Percentiles rank a stretch among this genome's conserved stretches.
These are phyloP conservation scores for Quercus wislizeni DNA, from an alignment of 306 rosid species.

Conservation along the genomic window DNA sequence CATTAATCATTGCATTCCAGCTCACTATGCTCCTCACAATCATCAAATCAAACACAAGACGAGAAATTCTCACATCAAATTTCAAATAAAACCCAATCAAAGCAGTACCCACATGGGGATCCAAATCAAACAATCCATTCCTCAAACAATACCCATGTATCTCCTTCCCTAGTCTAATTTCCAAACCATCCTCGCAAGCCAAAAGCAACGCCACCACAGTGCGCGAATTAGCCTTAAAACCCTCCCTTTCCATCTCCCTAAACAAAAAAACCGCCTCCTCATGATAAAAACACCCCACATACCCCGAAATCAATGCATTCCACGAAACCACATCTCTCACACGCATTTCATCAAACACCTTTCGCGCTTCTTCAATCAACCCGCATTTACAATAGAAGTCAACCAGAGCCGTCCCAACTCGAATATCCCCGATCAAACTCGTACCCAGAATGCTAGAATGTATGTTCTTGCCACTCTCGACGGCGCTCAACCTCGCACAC, in stretches of 20 bases:
- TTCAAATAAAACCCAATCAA: constrained; percentile 40
- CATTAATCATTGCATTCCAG: constrained; percentile 43
- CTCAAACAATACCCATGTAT: constrained; percentile 44
- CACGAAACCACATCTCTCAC: constrained; percentile 42
- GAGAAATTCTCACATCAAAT: constrained; percentile 31
- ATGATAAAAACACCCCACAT: constrained; percentile 28
- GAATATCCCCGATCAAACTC: constrained; percentile 24
- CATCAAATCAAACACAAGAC: constrained; percentile 31
- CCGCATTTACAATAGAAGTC: constrained; percentile 44
- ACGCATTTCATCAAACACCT: constrained; percentile 39
- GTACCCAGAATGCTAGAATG: constrained; percentile 27
- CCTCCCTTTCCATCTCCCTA: constrained; percentile 34
- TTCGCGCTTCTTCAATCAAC: constrained; percentile 29
- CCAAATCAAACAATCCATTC: constrained; percentile 37
- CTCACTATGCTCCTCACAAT: constrained; percentile 37
- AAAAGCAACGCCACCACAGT: constrained; percentile 42
- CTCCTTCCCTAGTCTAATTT: constrained; percentile 35
- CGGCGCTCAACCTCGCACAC: constrained; percentile 28
- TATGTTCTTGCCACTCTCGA: constrained; percentile 35
- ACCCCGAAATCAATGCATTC: constrained; percentile 47
- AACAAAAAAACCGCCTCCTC: constrained; percentile 32
- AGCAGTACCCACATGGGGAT: constrained; percentile 48
- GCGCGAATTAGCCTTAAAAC: constrained; percentile 35
- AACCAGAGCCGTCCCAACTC: constrained; percentile 46
- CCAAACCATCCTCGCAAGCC: constrained; percentile 33